Evolutionary conservation across 805 yeast genomes (phyloP).

Genomic region (Priceomyces haplophilus): DNA sequence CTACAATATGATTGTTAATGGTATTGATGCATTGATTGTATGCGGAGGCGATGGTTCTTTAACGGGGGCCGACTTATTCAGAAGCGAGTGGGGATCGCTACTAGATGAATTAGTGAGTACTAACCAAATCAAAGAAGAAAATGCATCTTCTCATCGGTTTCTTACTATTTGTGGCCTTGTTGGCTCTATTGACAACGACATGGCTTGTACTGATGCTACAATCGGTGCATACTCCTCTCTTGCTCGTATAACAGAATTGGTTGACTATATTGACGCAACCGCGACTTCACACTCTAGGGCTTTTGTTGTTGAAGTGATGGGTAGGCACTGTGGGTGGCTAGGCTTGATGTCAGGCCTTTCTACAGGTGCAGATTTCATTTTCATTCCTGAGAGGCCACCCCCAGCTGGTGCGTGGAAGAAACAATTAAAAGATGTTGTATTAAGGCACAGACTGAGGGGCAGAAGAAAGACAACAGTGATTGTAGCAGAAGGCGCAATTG

Average conservation of each 20-base stretch:
- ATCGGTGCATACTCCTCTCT: constrained; percentile 79
- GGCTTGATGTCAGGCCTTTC: constrained; percentile 79
- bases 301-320: constrained; percentile 84
- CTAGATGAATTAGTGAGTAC: constrained; percentile 51
- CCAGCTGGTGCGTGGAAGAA: constrained; percentile 60
- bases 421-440: constrained; percentile 60
- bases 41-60: constrained; percentile 85
- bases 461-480: constrained; percentile 75
- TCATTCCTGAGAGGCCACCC: constrained; percentile 80
- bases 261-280: constrained; percentile 81
- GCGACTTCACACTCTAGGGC: constrained; percentile 83
- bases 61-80: constrained; percentile 77
- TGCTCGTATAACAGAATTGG: constrained; percentile 68
- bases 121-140: constrained; percentile 44
- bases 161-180: constrained; percentile 73
- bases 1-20: constrained; percentile 61
- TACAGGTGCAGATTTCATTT: constrained; percentile 75
- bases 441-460: constrained; percentile 66
- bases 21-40: constrained; percentile 74
- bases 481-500: constrained; percentile 84
- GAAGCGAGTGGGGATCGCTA: constrained; percentile 75
- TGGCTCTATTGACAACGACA: constrained; percentile 82
- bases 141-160: constrained; percentile 48
- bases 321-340: constrained; percentile 88
- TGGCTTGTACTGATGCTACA: constrained; percentile 81